Evolutionary conservation across 176 grass and related monocot species (phyloP).

Genomic region (Avena eriantha): DNA sequence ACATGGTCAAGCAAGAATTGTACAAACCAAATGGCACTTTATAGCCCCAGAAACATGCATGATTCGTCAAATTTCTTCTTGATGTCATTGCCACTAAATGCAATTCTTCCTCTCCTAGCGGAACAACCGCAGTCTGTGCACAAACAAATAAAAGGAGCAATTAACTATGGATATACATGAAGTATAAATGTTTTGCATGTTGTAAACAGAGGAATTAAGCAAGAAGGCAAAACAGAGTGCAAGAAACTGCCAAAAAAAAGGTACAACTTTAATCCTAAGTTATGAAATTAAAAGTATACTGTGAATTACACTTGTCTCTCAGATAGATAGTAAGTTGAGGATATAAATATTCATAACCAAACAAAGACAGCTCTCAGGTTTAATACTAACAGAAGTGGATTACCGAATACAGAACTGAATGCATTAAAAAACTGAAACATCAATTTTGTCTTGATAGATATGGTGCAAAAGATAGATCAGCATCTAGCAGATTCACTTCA

Average conservation of each 20-base stretch:
- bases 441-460: background rate
- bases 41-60: slow-evolving; percentile 96
- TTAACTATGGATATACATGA: background rate
- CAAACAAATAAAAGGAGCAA: slow-evolving; percentile 33
- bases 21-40: slow-evolving; percentile 76
- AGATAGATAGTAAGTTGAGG: slow-evolving; percentile 3
- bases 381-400: background rate
- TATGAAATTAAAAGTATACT: background rate
- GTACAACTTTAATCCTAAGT: background rate
- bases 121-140: slow-evolving; percentile 87
- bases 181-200: slow-evolving; percentile 23
- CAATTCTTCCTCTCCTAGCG: slow-evolving; percentile 81
- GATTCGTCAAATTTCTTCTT: slow-evolving; percentile 55
- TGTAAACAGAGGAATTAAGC: background rate
- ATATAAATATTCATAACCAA: slow-evolving; percentile 27
- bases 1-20: slow-evolving; percentile 83
- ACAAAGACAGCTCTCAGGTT: background rate
- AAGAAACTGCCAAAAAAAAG: slow-evolving; percentile 15
- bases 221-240: background rate
- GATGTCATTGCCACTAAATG: slow-evolving; percentile 98
- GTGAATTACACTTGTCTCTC: slow-evolving; percentile 7
- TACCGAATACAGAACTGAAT: background rate
- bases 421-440: background rate
- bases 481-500: background rate
- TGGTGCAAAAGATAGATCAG: background rate